phyloP scores from a whole-genome alignment of 148 eudicot species.

The Agrostemma githago region DNA sequence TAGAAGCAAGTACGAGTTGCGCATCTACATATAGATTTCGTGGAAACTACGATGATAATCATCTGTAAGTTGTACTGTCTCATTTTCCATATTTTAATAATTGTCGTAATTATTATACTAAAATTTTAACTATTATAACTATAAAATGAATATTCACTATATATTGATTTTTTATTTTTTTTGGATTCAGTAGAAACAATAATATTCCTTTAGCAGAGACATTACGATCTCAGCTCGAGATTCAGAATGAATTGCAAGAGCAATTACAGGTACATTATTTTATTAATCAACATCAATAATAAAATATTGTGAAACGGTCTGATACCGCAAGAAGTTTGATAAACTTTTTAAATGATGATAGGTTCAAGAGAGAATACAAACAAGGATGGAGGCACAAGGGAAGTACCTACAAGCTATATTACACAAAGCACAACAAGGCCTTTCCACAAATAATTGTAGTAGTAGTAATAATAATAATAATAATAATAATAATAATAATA shows the following conservation, averaged over 20 bases:
- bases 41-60: conserved; percentile 3
- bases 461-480: background rate
- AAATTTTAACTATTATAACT: too few species aligned
- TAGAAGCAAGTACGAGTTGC: conserved; percentile 28
- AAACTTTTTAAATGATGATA: background rate
- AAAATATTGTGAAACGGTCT: background rate
- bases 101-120: too few species aligned
- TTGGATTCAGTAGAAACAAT: conserved; percentile 36
- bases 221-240: conserved; percentile 48
- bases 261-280: conserved; percentile 18
- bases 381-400: conserved; percentile 30
- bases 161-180: background rate
- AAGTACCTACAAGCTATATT: conserved; percentile 29
- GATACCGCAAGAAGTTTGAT: background rate
- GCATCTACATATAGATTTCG: background rate
- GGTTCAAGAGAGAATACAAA: conserved; percentile 26
- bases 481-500: too few species aligned
- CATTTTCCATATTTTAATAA: background rate
- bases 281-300: background rate
- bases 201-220: conserved; percentile 44
- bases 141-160: background rate
- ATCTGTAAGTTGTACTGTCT: background rate
- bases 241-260: conserved; percentile 47
- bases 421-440: conserved; percentile 29
- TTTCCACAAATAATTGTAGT: conserved; percentile 7